phyloP scores from a whole-genome alignment of 2,329 filamentous ascomycete genomes.

The Aspergillus tamarii region DNA sequence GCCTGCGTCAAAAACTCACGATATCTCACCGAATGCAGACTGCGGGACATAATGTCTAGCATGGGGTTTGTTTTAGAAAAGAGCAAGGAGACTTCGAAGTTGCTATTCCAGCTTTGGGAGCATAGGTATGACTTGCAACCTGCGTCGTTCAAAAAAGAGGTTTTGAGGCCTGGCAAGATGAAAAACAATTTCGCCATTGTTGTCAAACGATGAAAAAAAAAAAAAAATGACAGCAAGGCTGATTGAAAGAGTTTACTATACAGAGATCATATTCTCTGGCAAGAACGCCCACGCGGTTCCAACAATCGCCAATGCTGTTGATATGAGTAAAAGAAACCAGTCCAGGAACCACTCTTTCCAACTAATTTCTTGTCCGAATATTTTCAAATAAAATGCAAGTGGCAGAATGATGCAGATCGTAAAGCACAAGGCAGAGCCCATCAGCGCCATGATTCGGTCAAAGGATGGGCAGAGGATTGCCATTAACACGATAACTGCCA shows the following conservation, averaged over 20 bases:
- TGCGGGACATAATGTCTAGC: constrained; percentile 73
- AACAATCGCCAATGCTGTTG: constrained; percentile 69
- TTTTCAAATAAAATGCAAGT: constrained; percentile 83
- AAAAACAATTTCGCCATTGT: constrained; percentile 93
- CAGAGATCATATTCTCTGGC: constrained; percentile 73
- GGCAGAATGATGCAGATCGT: constrained; percentile 93
- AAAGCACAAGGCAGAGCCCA: constrained; percentile 89
- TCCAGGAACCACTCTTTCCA: constrained; percentile 65
- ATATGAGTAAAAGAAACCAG: constrained; percentile 71
- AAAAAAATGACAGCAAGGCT: neutral
- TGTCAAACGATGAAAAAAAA: constrained; percentile 44
- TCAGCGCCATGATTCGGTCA: constrained; percentile 86
- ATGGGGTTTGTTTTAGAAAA: constrained; percentile 71
- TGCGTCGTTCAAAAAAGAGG: constrained; percentile 67
- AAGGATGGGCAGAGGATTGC: constrained; percentile 76
- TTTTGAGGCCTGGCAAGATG: constrained; percentile 72
- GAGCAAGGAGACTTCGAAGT: constrained; percentile 76
- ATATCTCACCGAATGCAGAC: constrained; percentile 74
- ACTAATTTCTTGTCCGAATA: constrained; percentile 76
- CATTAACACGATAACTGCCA: constrained; percentile 74
- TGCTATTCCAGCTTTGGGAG: constrained; percentile 88
- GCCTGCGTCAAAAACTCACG: constrained; percentile 89
- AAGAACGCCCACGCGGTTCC: constrained; percentile 88
- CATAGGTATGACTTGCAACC: constrained; percentile 40
- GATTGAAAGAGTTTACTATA: constrained; percentile 27